Conservation (phyloP, 2,329 filamentous ascomycete species). For the Aspergillus hortae region DNA sequence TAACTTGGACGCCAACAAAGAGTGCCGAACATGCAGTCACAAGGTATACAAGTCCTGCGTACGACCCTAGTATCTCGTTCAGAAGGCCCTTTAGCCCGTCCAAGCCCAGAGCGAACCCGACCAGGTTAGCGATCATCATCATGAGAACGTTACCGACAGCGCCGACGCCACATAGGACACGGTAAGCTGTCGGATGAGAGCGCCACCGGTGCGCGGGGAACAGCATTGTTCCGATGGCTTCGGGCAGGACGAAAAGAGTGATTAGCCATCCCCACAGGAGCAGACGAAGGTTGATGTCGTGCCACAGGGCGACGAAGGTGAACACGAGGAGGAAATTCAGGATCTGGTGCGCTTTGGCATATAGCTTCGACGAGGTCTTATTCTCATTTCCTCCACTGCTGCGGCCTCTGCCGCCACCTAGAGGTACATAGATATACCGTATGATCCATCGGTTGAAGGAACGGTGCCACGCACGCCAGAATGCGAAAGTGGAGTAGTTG, state of each 20-base stretch:
- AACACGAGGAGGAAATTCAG: conserved; percentile 81
- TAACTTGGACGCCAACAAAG: conserved; percentile 84
- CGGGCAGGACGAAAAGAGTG: conserved; percentile 88
- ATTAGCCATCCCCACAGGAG: conserved; percentile 97
- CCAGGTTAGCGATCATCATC: conserved; percentile 94
- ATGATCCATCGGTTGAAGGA: conserved; percentile 93
- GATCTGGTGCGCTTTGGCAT: conserved; percentile 57
- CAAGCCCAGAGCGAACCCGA: conserved; percentile 88
- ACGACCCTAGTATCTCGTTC: conserved; percentile 70
- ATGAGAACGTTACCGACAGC: conserved; percentile 81
- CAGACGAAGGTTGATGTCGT: conserved; percentile 87
- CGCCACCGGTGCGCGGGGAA: conserved; percentile 76
- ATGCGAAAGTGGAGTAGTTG: conserved; percentile 85
- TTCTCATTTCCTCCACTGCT: conserved; percentile 11
- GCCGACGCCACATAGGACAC: conserved; percentile 75
- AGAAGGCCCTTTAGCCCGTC: conserved; percentile 80
- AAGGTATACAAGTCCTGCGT: conserved; percentile 73
- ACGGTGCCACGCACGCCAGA: conserved; percentile 96
- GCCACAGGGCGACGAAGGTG: conserved; percentile 96
- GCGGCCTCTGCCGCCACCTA: conserved; percentile 63
- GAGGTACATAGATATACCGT: conserved; percentile 87
- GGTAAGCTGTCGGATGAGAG: conserved; percentile 65
- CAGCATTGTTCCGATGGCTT: conserved; percentile 66
- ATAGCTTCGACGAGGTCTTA: conserved; percentile 32
- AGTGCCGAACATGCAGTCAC: conserved; percentile 66